Base-by-base conservation (phyloP, 129 eudicot species). In the Ambrosia artemisiifolia region DNA sequence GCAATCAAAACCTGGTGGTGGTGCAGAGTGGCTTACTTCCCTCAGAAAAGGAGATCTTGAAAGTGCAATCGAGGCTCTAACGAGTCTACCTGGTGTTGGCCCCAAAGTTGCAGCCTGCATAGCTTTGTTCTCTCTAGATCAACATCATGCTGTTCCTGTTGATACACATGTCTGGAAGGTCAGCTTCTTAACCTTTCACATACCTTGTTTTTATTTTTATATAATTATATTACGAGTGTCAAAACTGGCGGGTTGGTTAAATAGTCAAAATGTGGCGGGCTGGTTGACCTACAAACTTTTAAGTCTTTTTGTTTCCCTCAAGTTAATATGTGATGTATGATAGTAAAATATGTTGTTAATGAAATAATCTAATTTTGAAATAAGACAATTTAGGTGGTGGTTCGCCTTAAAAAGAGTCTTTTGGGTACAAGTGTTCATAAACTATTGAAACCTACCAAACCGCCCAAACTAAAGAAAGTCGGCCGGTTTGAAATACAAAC, bases 121-220 rank as follows among this genome's bases (percentile, higher is more conserved):
- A 71, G 99, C 99, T 65, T 94, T 90, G 55, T 95, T 90, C 75
- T 85, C 97, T 81, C 79, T 95, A 17, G 99, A 95, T 75, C 99
- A 95, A 67, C 96, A 95, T 73, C 97, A 90, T 76, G 91, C 99
- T 17, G 82, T 95, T 78, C 99, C 97, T 56, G 97, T 95, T 67
- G 99, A 95, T 84, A 95, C 99, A 76, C 99, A 95, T 66, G 99
- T 95, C 40, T 95, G 97, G 99, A 78, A 88, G 99, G 98, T 93
- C 19, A 82, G 83, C 38, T 56, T 47, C 35, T 7, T 16, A 12
- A 12, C 62, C 55, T 61, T 61, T 46, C 54, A 33, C 65, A 28
- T 60, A 77, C 34, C 18, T 14, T 61, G 12, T 34, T 47, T 69
- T 24, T 24, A 24, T 34, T 47, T 69, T 24, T 24, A 24, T 24